Evolutionary conservation across 345 rosid species (phyloP).

Genomic region (Gossypium longicalyx): DNA sequence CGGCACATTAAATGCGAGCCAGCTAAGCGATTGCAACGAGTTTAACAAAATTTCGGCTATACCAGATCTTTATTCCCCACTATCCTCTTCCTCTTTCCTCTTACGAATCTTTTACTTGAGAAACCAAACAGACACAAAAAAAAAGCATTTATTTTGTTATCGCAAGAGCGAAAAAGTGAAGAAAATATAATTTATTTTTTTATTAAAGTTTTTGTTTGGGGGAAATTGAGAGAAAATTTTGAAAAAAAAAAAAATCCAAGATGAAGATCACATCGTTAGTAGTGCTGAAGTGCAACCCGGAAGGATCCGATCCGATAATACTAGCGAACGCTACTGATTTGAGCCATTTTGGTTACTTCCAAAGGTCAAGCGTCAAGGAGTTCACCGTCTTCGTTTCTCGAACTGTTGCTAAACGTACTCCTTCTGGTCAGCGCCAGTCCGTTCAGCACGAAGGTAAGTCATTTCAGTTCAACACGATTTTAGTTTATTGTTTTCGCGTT

Average conservation of each 20-base stretch:
- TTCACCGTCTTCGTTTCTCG: constrained; percentile 86
- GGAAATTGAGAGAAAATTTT: not conserved
- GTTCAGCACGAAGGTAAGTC: constrained; percentile 85
- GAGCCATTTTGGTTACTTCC: constrained; percentile 87
- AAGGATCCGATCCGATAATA: constrained; percentile 63
- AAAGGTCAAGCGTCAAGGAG: constrained; percentile 81
- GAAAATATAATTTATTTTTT: not conserved
- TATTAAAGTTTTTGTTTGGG: not conserved
- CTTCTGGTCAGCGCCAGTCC: constrained; percentile 84
- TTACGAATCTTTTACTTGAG: not conserved
- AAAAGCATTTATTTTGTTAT: not conserved
- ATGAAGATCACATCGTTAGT: constrained; percentile 97
- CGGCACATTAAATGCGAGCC: not conserved
- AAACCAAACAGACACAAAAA: not conserved
- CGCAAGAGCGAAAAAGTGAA: not conserved
- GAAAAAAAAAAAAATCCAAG: not conserved
- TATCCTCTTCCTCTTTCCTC: not conserved
- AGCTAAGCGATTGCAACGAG: constrained; percentile 4
- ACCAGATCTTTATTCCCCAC: constrained; percentile 1
- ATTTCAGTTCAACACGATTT: not conserved
- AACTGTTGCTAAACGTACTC: constrained; percentile 90
- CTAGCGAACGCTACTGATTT: constrained; percentile 72
- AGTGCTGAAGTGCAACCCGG: constrained; percentile 67
- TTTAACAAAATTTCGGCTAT: not conserved
- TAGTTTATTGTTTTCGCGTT: not conserved